Percentiles rank a stretch among this genome's conserved stretches.
Evolutionary conservation across 805 yeast genomes (phyloP).

Genomic region (Candida railenensis): DNA sequence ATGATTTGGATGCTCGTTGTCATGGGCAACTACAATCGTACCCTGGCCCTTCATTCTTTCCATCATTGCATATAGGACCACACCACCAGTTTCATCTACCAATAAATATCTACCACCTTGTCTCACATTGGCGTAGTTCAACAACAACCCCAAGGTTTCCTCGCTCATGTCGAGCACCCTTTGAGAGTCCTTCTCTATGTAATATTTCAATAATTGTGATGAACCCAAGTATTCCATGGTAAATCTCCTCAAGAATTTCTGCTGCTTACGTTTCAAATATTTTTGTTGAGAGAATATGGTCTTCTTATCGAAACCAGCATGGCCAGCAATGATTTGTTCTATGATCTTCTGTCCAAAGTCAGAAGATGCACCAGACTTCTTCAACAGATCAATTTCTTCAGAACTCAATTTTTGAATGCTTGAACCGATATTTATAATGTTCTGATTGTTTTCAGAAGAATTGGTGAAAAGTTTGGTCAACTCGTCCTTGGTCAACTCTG

Average conservation of each 20-base stretch:
- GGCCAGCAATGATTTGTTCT: constrained; percentile 77
- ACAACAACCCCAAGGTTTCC: constrained; percentile 75
- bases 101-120: constrained; percentile 90
- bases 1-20: constrained; percentile 88
- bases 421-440: constrained; percentile 65
- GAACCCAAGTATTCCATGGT: constrained; percentile 75
- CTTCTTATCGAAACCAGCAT: constrained; percentile 83
- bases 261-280: constrained; percentile 86
- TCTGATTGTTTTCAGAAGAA: constrained; percentile 62
- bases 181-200: constrained; percentile 72
- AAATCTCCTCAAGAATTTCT: constrained; percentile 83
- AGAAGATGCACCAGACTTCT: constrained; percentile 62
- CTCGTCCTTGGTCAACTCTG: constrained; percentile 37
- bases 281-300: constrained; percentile 90
- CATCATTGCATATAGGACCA: constrained; percentile 78
- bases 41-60: constrained; percentile 88
- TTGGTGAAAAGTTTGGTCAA: constrained; percentile 36
- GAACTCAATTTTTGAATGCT: constrained; percentile 69
- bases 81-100: constrained; percentile 93
- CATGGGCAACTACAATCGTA: constrained; percentile 72
- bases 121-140: constrained; percentile 77
- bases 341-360: constrained; percentile 75
- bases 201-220: constrained; percentile 68
- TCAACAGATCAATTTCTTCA: constrained; percentile 84
- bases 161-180: constrained; percentile 78